These are phyloP conservation scores for Monilinia vaccinii-corymbosi DNA, from an alignment of 2,329 filamentous ascomycete genomes.

Conservation along the genomic window DNA sequence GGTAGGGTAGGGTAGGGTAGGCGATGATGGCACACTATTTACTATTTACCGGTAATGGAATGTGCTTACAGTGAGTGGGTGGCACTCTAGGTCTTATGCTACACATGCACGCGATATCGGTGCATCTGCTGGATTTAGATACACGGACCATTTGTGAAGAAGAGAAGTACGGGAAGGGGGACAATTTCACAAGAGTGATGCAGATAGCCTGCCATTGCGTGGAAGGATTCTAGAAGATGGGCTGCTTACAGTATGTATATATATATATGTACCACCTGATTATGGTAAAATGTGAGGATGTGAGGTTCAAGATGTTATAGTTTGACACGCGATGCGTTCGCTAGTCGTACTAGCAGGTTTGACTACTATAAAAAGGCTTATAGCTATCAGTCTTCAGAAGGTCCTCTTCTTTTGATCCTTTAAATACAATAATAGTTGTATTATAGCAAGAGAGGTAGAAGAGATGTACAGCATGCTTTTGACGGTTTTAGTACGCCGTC, in stretches of 20 bases:
- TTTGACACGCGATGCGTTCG: too few relatives aligned
- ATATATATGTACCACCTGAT: neutral
- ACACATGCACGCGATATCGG: neutral
- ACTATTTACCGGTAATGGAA: neutral
- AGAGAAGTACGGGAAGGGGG: neutral
- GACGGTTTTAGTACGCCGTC: neutral
- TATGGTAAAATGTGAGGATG: neutral
- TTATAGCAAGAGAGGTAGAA: too few relatives aligned
- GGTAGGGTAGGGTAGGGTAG: too few relatives aligned
- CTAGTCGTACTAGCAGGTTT: too few relatives aligned
- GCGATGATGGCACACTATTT: neutral
- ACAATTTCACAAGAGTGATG: neutral
- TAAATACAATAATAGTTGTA: too few relatives aligned
- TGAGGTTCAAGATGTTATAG: too few relatives aligned
- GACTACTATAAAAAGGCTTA: too few relatives aligned
- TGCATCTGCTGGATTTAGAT: neutral
- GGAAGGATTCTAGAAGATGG: slow-evolving; percentile 5
- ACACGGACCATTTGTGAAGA: neutral
- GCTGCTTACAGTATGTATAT: neutral
- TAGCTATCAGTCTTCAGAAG: too few relatives aligned
- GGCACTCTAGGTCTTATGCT: neutral
- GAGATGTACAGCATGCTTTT: neutral
- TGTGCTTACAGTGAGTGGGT: neutral
- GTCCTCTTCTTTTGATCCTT: too few relatives aligned
- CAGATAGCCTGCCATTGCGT: neutral